Conservation (phyloP, 768 basidiomycete genomes). For the Neoboletus brunneissimus region DNA sequence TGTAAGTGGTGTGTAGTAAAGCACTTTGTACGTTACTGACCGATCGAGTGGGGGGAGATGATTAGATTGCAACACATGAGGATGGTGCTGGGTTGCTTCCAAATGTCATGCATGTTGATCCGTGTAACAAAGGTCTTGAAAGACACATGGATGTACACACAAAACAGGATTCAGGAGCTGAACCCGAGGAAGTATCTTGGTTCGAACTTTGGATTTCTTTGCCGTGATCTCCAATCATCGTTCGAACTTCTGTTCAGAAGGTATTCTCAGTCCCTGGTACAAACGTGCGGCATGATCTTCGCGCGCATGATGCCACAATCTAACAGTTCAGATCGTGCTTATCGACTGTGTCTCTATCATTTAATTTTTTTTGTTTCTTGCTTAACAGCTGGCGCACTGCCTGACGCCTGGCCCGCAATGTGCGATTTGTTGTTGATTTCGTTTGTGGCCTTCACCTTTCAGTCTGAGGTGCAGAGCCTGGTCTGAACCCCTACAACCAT, state of each 20-base stretch:
- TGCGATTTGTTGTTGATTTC: too few relatives aligned
- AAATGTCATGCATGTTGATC: background rate
- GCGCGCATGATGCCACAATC: background rate
- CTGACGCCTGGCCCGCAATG: too few relatives aligned
- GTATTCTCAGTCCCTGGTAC: background rate
- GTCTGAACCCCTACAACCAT: constrained; percentile 20
- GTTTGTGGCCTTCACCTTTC: too few relatives aligned
- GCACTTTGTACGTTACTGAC: background rate
- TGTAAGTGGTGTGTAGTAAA: background rate
- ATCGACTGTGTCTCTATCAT: background rate
- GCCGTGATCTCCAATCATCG: background rate
- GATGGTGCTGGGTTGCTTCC: background rate
- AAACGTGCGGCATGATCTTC: background rate
- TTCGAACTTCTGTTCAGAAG: background rate
- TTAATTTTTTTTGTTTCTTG: too few relatives aligned
- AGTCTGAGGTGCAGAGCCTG: too few relatives aligned
- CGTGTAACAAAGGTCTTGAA: background rate
- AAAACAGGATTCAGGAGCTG: background rate
- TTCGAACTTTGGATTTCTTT: background rate
- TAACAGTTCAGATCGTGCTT: background rate
- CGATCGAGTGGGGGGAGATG: background rate
- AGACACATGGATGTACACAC: background rate
- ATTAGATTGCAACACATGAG: background rate
- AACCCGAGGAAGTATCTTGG: background rate
- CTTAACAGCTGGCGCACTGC: too few relatives aligned